phyloP scores from a whole-genome alignment of 139 green algal genomes.

The Chara braunii region DNA sequence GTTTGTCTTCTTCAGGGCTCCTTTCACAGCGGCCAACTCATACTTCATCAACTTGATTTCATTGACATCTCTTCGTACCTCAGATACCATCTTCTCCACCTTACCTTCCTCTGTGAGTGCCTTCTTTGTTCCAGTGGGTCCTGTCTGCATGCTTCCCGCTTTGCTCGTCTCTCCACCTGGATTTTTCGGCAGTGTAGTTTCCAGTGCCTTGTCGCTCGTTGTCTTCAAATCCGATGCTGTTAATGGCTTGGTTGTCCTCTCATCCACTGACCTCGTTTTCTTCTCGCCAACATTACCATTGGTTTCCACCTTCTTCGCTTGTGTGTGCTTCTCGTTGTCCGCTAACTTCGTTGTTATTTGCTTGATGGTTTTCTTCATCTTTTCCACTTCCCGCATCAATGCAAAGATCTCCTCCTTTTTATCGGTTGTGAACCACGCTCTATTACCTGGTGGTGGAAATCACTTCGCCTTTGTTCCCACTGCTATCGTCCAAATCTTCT shows the following conservation, averaged over 20 bases:
- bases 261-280: neutral
- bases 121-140: neutral
- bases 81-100: neutral
- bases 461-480: no score
- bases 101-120: neutral
- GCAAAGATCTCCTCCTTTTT: no score
- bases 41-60: neutral
- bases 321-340: no score
- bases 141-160: neutral
- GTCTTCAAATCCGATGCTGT: neutral
- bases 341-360: no score
- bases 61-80: neutral
- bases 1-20: neutral
- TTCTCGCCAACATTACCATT: no score
- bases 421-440: no score
- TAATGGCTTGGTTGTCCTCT: neutral
- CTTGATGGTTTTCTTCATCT: no score
- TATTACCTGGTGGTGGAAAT: no score
- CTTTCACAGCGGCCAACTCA: neutral
- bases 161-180: neutral
- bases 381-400: no score
- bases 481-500: no score
- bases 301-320: no score
- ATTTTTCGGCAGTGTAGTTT: neutral
- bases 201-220: neutral